Evolutionary conservation across 805 yeast species (phyloP).

Genomic region (Kockiozyma suomiensis): DNA sequence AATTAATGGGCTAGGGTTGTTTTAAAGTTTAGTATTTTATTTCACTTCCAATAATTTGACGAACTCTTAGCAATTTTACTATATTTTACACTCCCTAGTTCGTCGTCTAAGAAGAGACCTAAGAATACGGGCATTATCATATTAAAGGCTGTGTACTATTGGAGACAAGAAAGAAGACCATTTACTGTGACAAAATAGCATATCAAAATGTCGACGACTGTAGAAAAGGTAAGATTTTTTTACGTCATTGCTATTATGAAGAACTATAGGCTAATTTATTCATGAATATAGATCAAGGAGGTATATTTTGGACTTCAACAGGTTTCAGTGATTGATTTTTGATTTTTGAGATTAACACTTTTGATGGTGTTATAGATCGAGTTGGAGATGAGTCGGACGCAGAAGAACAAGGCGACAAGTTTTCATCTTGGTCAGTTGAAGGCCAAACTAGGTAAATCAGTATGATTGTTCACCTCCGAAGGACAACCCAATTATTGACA

Average conservation of each 20-base stretch:
- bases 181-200: too few species aligned
- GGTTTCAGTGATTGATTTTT: too few species aligned
- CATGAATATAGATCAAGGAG: slow-evolving; percentile 39
- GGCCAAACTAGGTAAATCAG: slow-evolving; percentile 63
- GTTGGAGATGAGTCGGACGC: slow-evolving; percentile 64
- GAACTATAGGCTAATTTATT: background rate
- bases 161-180: too few species aligned
- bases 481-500: too few species aligned
- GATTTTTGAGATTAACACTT: too few species aligned
- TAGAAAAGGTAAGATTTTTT: slow-evolving; percentile 50
- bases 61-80: too few species aligned
- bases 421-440: slow-evolving; percentile 96
- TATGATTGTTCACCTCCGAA: too few species aligned
- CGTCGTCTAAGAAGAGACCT: too few species aligned
- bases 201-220: slow-evolving; percentile 63
- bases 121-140: background rate
- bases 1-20: background rate
- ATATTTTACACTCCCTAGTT: background rate
- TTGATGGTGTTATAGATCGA: slow-evolving; percentile 28
- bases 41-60: background rate
- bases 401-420: slow-evolving; percentile 96
- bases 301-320: slow-evolving; percentile 21
- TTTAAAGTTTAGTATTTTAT: background rate
- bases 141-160: too few species aligned
- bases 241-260: background rate